Base-by-base conservation (phyloP, 1,284 basidiomycete species). In the Uromyces viciae-fabae region DNA sequence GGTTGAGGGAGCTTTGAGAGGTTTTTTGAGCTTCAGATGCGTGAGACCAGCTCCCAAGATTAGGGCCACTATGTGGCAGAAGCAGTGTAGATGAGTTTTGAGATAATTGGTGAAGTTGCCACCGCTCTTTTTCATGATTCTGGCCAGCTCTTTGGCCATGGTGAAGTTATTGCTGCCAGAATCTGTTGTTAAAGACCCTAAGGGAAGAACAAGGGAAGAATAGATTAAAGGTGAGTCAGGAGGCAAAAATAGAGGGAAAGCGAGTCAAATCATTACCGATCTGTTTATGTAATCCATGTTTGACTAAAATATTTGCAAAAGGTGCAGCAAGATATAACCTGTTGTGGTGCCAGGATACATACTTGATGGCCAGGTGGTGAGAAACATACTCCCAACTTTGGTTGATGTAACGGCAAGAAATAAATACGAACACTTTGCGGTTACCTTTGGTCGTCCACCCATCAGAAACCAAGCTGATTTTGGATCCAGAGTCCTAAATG, bases 341-440 rank as follows among this genome's bases (percentile, higher is more conserved):
- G 19, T 25, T 54, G 69, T 72, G 69, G 31, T 72, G 69, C 69
- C 69, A 72, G 43, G 69, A 49, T 46, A 72, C 46, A 5, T 52
- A 31, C 43, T 72, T 72, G 9, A 72, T 49, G n/a, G 42, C 9
- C 3, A 72, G 38, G 31, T 72, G 69, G 8, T 31, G n/a, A 28
- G 19, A 49, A 43, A 4, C n/a, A 36, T 46, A 71, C 43, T 43
- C 33, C 69, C 69, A 72, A 2, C 52, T 36, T 19, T 72, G 36
- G 8, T 40, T 49, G 36, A 72, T 46, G 14, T 72, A 72, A 31
- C 43, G 36, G 0, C 11, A 40, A 5, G 69, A 72, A 1, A 72
- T 54, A 0, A 40, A 22, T 25, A 22, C n/a, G n/a, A n/a, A n/a
- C n/a, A n/a, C n/a, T n/a, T n/a, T n/a, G n/a, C n/a, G n/a, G n/a